Conservation (phyloP, 495 filamentous ascomycete species). For the Xylaria acuta region DNA sequence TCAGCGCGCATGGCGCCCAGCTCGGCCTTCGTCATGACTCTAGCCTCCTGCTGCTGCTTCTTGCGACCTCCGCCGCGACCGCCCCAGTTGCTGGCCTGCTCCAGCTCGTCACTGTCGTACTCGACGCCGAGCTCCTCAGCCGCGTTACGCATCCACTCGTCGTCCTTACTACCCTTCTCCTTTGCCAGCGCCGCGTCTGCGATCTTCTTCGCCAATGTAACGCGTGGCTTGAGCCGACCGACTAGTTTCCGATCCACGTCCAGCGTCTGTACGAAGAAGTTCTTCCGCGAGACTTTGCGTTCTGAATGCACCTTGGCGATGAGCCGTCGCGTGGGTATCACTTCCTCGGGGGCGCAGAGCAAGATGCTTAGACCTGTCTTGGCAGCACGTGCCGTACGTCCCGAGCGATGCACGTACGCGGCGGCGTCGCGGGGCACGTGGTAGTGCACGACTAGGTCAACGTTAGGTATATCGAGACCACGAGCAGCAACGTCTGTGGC, state of each 20-base stretch:
- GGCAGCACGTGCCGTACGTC: constrained; percentile 87
- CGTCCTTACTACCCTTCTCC: constrained; percentile 80
- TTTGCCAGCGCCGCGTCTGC: constrained; percentile 84
- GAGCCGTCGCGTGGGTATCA: constrained; percentile 79
- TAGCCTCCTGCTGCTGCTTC: constrained; percentile 74
- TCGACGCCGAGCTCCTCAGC: constrained; percentile 95
- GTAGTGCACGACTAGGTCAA: constrained; percentile 90
- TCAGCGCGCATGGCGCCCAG: constrained; percentile 66
- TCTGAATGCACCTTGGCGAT: constrained; percentile 82
- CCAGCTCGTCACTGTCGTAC: constrained; percentile 86
- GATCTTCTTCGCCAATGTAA: constrained; percentile 79
- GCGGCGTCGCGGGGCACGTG: constrained; percentile 92
- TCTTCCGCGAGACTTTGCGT: constrained; percentile 43
- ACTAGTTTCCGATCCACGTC: constrained; percentile 85
- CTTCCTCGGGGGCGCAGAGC: constrained; percentile 91
- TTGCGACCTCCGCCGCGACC: constrained; percentile 73
- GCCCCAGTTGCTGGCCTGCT: constrained; percentile 63
- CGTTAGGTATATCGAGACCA: constrained; percentile 89
- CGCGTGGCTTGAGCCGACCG: constrained; percentile 72
- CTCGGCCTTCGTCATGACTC: constrained; percentile 72
- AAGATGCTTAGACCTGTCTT: constrained; percentile 79
- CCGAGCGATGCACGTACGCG: constrained; percentile 93
- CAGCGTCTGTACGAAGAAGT: constrained; percentile 72
- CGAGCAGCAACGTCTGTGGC: constrained; percentile 97
- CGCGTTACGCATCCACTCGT: constrained; percentile 81